These are phyloP conservation scores for Camptophora hylomeconis DNA, from an alignment of 2,329 filamentous ascomycete species.

Conservation along the genomic window DNA sequence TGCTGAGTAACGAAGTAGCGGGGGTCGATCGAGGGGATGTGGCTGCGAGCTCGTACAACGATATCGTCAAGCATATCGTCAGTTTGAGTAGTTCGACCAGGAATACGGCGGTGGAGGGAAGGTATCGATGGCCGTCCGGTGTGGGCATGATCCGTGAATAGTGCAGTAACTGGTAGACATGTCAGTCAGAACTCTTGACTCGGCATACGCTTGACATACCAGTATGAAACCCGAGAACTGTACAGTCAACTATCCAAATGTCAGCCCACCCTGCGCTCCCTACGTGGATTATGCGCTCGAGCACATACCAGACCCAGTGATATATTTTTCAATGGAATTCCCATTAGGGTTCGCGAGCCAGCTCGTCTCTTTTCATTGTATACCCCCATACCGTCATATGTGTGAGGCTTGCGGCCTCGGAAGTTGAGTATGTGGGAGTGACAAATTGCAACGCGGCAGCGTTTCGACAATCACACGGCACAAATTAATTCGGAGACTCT, in stretches of 20 bases:
- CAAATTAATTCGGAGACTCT: too few species aligned
- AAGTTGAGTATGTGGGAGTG: too few species aligned
- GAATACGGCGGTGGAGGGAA: slow-evolving; percentile 86
- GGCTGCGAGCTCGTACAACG: slow-evolving; percentile 73
- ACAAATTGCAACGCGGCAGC: too few species aligned
- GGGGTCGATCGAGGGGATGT: slow-evolving; percentile 66
- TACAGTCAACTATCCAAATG: slow-evolving; percentile 24
- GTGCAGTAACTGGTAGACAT: slow-evolving; percentile 59
- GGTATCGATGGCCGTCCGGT: slow-evolving; percentile 71
- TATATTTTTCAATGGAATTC: slow-evolving; percentile 21
- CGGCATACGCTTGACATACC: slow-evolving; percentile 21
- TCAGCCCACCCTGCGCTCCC: slow-evolving; percentile 7
- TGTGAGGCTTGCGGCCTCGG: too few species aligned
- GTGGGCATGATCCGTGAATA: slow-evolving; percentile 92
- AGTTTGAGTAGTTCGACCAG: slow-evolving; percentile 88
- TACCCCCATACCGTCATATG: too few species aligned
- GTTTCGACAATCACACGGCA: too few species aligned
- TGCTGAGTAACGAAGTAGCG: slow-evolving; percentile 64
- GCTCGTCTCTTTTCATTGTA: slow-evolving; percentile 6
- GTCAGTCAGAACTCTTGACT: slow-evolving; percentile 5
- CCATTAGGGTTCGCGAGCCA: slow-evolving; percentile 20
- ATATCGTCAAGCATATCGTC: slow-evolving; percentile 70
- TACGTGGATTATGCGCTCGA: neutral
- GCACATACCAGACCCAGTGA: slow-evolving; percentile 31
- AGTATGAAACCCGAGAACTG: slow-evolving; percentile 32